Evolutionary conservation across 2,329 filamentous ascomycete genomes (phyloP), one percentile per base, ranked within the genome.

Genomic region (Cladosporium sp.): DNA sequence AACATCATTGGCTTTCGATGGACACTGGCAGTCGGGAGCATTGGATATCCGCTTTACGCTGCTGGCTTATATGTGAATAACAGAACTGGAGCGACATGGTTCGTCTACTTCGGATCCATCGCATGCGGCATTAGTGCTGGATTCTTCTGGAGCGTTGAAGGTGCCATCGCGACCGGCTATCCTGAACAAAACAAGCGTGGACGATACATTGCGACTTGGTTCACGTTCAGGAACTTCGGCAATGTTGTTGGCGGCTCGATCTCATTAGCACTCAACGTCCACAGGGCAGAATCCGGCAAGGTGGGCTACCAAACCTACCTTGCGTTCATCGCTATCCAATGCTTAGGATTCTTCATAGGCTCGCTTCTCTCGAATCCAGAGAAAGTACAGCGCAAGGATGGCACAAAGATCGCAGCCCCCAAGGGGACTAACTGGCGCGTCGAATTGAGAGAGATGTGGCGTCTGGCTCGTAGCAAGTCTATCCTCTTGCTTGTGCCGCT

Each of bases 91-190:
- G 84, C 82, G 53, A 79, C 77, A 21, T 84, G 82, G 82, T 79
- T 84, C 39, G 80, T 84, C 5, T 75, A 83, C 0, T 71, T 84
- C 5, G 82, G 81, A 21, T 77, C 80, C 3, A 81, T 79, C 5
- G 73, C 78, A 2, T 83, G 81, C 70, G 82, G 82, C 14, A 73
- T 83, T 32, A 80, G 78, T 2, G 81, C 82, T 0, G 82, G 81
- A 1, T 74, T 83, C 5, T 83, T 84, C 71, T 84, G 82, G 82
- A 79, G 80, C 0, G 76, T 78, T 2, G 82, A 84, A 69, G 82
- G 81, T 11, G 81, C 82, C 0, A 78, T 84, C 3, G 80, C 80
- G 0, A 75, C 82, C 7, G 81, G 81, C 0, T 84, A 83, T 32
- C 80, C 82, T 0, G 82, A 83, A 66, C 76, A 77, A 1, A 67